Evolutionary conservation across 1,284 basidiomycete species (phyloP).

Genomic region (Cryptococcus maquisensis): DNA sequence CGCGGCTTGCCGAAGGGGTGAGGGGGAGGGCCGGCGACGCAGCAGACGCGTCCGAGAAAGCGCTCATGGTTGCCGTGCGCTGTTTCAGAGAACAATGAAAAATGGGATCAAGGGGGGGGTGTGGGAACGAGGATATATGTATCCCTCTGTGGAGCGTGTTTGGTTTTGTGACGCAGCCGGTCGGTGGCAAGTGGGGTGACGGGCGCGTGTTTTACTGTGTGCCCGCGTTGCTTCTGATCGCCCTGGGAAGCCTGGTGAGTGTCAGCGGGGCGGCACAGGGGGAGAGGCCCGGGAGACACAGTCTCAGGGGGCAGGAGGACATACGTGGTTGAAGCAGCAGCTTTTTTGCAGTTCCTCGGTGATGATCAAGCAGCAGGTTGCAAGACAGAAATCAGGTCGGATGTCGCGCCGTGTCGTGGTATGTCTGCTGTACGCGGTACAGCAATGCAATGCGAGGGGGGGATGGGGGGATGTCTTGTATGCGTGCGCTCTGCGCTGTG

Average conservation of each 20-base stretch:
- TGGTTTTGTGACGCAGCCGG: background rate
- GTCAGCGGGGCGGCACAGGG: background rate
- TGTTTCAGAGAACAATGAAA: background rate
- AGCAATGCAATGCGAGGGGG: no score
- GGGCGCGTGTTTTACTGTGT: background rate
- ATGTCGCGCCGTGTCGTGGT: no score
- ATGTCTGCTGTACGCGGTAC: no score
- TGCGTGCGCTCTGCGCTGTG: no score
- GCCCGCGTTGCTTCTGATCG: background rate
- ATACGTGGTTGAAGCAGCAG: no score
- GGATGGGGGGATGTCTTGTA: no score
- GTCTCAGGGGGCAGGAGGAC: no score
- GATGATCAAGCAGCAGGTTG: no score
- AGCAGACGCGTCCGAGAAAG: constrained; percentile 11
- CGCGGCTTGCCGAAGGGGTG: constrained; percentile 7
- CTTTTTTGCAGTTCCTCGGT: no score
- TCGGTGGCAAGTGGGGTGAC: background rate
- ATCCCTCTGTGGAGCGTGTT: background rate
- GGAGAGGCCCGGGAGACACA: background rate
- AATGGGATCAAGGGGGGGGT: background rate
- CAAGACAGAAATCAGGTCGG: no score
- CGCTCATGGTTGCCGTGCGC: background rate
- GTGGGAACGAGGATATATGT: background rate
- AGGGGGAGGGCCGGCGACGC: constrained; percentile 9
- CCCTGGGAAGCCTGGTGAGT: background rate